A percentile compares a stretch with the other conserved stretches of the same genome.
Conservation (phyloP, 2,329 filamentous ascomycete genomes). For the Fusarium oligoseptatum region DNA sequence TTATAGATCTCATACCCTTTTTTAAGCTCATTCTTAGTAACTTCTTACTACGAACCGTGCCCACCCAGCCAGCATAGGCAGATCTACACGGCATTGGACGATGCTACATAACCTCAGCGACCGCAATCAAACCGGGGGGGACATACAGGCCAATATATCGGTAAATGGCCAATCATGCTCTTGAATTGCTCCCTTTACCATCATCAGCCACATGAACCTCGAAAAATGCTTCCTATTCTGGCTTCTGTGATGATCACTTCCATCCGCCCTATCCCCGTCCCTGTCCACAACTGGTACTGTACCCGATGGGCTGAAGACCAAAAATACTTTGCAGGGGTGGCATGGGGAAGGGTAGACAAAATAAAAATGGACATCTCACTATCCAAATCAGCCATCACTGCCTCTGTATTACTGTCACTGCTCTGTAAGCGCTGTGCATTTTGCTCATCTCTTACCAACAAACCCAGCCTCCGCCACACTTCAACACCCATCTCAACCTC, state of each 20-base stretch:
- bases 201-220: not conserved
- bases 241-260: not conserved
- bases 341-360: not conserved
- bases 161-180: not conserved
- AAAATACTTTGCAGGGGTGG: not conserved
- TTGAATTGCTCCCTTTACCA: not conserved
- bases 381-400: not conserved
- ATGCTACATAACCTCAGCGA: not conserved
- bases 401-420: not conserved
- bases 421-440: not conserved
- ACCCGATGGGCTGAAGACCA: not conserved
- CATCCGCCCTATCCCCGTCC: not conserved
- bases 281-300: not conserved
- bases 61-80: not conserved
- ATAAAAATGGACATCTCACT: not conserved
- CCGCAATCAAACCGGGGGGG: not conserved
- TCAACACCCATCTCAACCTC: slow-evolving; percentile 2
- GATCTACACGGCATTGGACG: slow-evolving; percentile 1
- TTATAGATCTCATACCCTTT: not conserved
- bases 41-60: not conserved
- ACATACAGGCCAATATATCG: not conserved
- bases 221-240: slow-evolving; percentile 11
- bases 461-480: slow-evolving; percentile 14
- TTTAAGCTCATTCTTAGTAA: slow-evolving; percentile 5
- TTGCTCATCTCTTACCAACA: not conserved